These are phyloP conservation scores for Penicillium aurantiogriseum DNA, from an alignment of 2,329 filamentous ascomycete species.

Conservation along the genomic window DNA sequence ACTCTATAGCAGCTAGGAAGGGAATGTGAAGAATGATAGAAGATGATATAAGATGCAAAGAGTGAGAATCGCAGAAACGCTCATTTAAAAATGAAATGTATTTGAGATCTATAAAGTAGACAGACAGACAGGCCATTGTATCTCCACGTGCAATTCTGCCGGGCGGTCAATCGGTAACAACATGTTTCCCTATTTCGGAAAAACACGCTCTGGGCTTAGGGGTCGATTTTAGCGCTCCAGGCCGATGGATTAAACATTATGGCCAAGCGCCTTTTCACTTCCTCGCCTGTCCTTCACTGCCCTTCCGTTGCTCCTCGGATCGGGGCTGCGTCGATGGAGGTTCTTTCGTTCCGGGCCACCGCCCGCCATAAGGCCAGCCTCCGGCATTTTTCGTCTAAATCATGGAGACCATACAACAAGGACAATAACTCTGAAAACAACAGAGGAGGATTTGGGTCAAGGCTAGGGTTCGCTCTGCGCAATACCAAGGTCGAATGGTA, in stretches of 20 bases:
- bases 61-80: background rate
- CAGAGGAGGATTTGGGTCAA: constrained; percentile 56
- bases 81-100: background rate
- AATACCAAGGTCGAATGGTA: constrained; percentile 79
- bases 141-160: constrained; percentile 18
- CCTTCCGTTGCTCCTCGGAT: constrained; percentile 22
- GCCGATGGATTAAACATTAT: constrained; percentile 35
- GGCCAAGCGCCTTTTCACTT: constrained; percentile 35
- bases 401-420: constrained; percentile 42
- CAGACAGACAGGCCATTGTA: background rate
- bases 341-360: constrained; percentile 34
- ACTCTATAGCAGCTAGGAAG: background rate
- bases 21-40: background rate
- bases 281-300: constrained; percentile 25
- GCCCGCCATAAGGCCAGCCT: constrained; percentile 30
- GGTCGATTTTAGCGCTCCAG: constrained; percentile 11
- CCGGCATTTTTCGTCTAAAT: constrained; percentile 42
- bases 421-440: constrained; percentile 35
- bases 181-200: constrained; percentile 6
- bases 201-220: constrained; percentile 19
- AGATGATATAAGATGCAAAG: background rate
- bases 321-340: constrained; percentile 31
- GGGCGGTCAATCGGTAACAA: constrained; percentile 15
- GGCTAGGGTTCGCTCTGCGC: constrained; percentile 58
- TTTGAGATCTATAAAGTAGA: background rate